Base-by-base conservation (phyloP, 352 stramenopile species). In the Phytophthora sansomeana region DNA sequence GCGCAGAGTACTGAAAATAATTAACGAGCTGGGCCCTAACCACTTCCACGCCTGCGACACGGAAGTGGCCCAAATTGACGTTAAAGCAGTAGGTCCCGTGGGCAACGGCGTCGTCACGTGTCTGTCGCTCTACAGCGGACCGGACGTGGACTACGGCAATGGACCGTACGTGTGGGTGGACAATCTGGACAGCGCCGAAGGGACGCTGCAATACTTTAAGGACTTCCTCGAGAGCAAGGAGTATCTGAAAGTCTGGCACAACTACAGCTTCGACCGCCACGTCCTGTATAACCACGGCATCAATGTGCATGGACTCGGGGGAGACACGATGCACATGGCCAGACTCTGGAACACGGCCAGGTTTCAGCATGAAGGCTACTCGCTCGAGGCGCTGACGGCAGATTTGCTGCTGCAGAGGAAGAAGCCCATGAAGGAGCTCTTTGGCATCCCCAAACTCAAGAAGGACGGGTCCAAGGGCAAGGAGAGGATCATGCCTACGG, bases 321-420 rank as follows among this genome's bases (percentile, higher is more conserved):
- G 96, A 35, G 98, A 99, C 75, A 99, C 98, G 4, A 99, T 99
- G 97, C 98, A 99, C 87, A 99, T 99, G 98, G 97, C 97, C 41
- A 83, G 98, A 29, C 79, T 95, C 2, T 95, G 87, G 87, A 93
- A 93, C 69, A 95, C 87, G 21, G 84, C 85, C 26, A 78, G 87
- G 21, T 93, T 93, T 55, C 82, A 92, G 67, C 76, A 90, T 44
- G 83, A 81, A 26, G 96, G 96, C 6, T 99, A 99, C 72, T 98
- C 91, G 44, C 79, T 99, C 11, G 97, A 99, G 62, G 89, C 91
- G 16, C 74, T 99, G 2, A 98, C 94, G 11, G 80, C 87, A 9
- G 90, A 97, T 35, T 53, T 96, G 58, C 64, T 97, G 19, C 58
- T 85, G n/a, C 80, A 89, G 49, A 79, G 85, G 21, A 99, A 99